Percentiles rank a stretch among this genome's conserved stretches.
phyloP scores from a whole-genome alignment of 2,329 filamentous ascomycete genomes.

The Sporothrix brasiliensis region DNA sequence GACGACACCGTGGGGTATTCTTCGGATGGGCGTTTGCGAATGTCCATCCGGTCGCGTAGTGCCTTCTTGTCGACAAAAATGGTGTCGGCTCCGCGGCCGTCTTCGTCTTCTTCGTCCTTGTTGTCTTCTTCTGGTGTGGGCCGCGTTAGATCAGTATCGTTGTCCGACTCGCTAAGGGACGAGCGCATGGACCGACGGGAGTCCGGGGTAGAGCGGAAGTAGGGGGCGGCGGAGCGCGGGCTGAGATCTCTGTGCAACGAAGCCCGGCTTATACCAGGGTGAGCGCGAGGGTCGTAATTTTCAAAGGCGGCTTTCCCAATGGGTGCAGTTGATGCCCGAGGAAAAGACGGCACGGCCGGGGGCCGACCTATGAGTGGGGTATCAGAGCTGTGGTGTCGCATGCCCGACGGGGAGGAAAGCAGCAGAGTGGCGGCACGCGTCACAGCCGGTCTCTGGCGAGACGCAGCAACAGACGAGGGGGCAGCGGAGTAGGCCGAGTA shows the following conservation, averaged over 20 bases:
- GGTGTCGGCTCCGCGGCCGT: constrained; percentile 32
- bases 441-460: constrained; percentile 33
- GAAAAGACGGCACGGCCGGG: constrained; percentile 32
- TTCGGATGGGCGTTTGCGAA: constrained; percentile 25
- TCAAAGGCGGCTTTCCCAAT: constrained; percentile 29
- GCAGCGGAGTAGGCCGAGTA: constrained; percentile 36
- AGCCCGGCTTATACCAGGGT: constrained; percentile 39
- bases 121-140: constrained; percentile 44
- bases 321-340: constrained; percentile 33
- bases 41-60: constrained; percentile 33
- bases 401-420: constrained; percentile 38
- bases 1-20: constrained; percentile 21
- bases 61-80: constrained; percentile 30
- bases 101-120: constrained; percentile 40
- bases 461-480: constrained; percentile 27
- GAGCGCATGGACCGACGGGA: constrained; percentile 45
- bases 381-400: constrained; percentile 42
- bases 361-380: constrained; percentile 40
- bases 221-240: constrained; percentile 44
- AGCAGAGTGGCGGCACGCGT: constrained; percentile 35
- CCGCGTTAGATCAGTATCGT: constrained; percentile 46
- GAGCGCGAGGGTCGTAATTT: constrained; percentile 40
- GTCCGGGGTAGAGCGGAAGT: constrained; percentile 45
- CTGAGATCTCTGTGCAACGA: constrained; percentile 41
- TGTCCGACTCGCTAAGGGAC: constrained; percentile 47